A percentile compares a stretch with the other conserved stretches of the same genome.
phyloP scores from a whole-genome alignment of 108 stramenopile species.

The Pseudonitzschia pungens region DNA sequence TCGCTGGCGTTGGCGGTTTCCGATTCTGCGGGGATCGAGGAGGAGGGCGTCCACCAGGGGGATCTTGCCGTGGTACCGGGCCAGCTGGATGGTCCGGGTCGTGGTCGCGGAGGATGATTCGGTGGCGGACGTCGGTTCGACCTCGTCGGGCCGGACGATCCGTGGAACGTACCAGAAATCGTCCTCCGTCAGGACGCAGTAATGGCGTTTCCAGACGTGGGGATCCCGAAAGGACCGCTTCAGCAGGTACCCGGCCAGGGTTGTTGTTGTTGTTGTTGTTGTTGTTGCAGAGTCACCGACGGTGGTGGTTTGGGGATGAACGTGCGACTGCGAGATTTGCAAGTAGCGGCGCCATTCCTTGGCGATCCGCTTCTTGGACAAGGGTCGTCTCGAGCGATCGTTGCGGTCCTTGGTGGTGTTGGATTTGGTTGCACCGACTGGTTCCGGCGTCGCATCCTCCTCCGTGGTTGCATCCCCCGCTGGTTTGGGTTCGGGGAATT shows the following conservation, averaged over 20 bases:
- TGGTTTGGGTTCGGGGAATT: no score
- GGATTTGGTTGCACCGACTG: not conserved
- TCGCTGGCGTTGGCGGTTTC: no score
- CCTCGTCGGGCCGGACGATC: not conserved
- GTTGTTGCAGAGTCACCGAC: not conserved
- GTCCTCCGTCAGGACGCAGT: slow-evolving; percentile 52
- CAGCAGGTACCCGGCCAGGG: slow-evolving; percentile 44
- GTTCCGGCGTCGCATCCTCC: no score
- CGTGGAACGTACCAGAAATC: slow-evolving; percentile 51
- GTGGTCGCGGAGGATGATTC: no score
- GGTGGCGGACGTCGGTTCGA: no score
- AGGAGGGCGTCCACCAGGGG: slow-evolving; percentile 37
- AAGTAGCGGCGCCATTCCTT: slow-evolving; percentile 34
- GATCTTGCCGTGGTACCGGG: slow-evolving; percentile 38
- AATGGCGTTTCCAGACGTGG: slow-evolving; percentile 48
- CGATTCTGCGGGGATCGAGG: slow-evolving; percentile 18
- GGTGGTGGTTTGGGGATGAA: not conserved
- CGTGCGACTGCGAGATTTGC: slow-evolving; percentile 29
- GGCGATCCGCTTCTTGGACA: not conserved
- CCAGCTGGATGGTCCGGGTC: not conserved
- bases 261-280: not conserved
- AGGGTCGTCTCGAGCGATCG: not conserved
- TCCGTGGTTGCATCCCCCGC: no score
- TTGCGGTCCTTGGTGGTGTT: not conserved
- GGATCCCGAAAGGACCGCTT: slow-evolving; percentile 41